Base-by-base conservation (phyloP, 345 rosid species). In the Rhizophora apiculata region DNA sequence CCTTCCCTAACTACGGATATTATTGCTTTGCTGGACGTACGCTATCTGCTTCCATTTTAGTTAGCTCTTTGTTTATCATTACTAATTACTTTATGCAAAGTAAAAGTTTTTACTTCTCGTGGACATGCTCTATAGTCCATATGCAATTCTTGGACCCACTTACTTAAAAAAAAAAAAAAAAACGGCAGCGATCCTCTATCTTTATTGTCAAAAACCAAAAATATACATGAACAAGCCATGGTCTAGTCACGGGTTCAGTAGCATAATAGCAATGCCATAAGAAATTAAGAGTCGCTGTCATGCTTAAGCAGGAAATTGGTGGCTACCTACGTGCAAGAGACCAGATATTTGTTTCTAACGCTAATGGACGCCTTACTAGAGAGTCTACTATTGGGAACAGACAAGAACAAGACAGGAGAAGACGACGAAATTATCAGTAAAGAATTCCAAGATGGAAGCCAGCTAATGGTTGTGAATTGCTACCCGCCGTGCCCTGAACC, bases 401-500 rank as follows among this genome's bases (percentile, higher is more conserved):
- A 58, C 20, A 29, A 49, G 5, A 57, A 36, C 6, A 72, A 55
- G 54, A 69, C 64, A 31, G 32, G 13, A 46, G 78, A 65, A 36
- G 76, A 62, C 22, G 83, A 74, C 20, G 80, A 79, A 64, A 77
- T 55, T 5, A 22, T 79, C 5, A 30, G 76, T 27, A 70, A 72
- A 61, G 77, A 86, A 60, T 78, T 93, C 29, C 36, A 83, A 74
- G 83, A 81, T 37, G 98, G 96, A 36, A 89, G 96, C 85, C 98
- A 90, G 74, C 53, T 90, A 49, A 78, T 93, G 85, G 87, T 90
- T 37, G 76, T 89, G 11, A 90, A 93, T 57, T 87, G 85, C 73
- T 93, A 80, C 74, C 98, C 98, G 20, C 85, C 83, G 19, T 93
- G 98, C 63, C 98, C 96, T 6, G 86, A 93, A 63, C 98, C 98